Conservation (phyloP, 2,329 filamentous ascomycete species). For the Aspergillus uvarum region DNA sequence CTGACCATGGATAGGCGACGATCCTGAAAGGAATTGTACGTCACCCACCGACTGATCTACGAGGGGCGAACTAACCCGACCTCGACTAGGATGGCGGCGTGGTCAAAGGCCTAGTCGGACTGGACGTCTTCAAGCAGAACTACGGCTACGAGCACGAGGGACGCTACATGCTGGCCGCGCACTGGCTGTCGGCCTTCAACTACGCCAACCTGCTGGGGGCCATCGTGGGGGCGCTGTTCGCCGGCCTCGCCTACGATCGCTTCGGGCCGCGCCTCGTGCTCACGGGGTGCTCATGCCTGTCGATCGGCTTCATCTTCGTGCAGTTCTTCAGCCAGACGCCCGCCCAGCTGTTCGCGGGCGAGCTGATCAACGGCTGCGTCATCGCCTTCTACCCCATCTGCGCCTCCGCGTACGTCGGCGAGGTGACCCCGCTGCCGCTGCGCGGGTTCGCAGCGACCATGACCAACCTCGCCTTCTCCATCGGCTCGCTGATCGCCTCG, state of each 20-base stretch:
- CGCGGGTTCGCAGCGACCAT: slow-evolving; percentile 31
- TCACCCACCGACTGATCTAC: background rate
- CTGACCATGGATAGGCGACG: background rate
- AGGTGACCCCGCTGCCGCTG: slow-evolving; percentile 32
- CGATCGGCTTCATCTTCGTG: slow-evolving; percentile 57
- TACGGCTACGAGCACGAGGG: slow-evolving; percentile 30
- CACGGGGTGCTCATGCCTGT: slow-evolving; percentile 24
- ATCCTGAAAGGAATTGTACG: slow-evolving; percentile 4
- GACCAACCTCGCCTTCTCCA: slow-evolving; percentile 33
- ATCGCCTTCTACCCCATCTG: slow-evolving; percentile 62
- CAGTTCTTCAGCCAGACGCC: slow-evolving; percentile 62
- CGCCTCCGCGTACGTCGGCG: slow-evolving; percentile 41
- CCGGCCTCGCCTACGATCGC: slow-evolving; percentile 27
- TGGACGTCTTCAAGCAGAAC: slow-evolving; percentile 27
- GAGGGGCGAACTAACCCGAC: background rate
- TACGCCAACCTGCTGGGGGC: slow-evolving; percentile 28
- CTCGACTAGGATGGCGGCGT: slow-evolving; percentile 22
- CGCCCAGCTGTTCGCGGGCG: slow-evolving; percentile 57
- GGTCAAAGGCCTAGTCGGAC: slow-evolving; percentile 27
- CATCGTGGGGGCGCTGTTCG: slow-evolving; percentile 26
- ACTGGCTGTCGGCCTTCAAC: slow-evolving; percentile 30
- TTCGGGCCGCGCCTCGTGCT: slow-evolving; percentile 31
- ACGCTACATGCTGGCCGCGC: slow-evolving; percentile 25
- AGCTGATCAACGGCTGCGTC: slow-evolving; percentile 61
- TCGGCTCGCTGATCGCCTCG: slow-evolving; percentile 34